Conservation (phyloP, 176 grass and related monocot genomes). For the Tillandsia leiboldiana region DNA sequence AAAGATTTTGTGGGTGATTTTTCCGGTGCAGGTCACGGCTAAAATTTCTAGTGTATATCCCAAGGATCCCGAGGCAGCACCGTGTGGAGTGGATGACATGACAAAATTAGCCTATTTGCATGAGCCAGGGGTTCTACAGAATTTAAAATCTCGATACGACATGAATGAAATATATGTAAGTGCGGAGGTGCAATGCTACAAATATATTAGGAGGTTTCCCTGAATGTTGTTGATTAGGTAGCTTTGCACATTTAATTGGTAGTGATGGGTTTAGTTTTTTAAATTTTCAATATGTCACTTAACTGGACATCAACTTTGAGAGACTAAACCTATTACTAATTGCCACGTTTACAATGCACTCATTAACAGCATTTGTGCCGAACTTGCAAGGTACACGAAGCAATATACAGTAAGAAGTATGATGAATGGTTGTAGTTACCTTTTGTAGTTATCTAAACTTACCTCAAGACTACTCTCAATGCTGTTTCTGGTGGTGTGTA, state of each 20-base stretch:
- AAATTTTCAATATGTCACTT: not conserved
- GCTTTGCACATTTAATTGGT: not conserved
- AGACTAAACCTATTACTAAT: too few species aligned
- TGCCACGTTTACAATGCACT: too few species aligned
- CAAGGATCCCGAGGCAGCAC: slow-evolving; percentile 78
- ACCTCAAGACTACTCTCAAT: too few species aligned
- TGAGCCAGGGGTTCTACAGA: slow-evolving; percentile 91
- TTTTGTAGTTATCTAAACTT: too few species aligned
- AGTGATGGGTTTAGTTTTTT: not conserved
- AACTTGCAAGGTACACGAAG: too few species aligned
- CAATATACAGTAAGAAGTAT: too few species aligned
- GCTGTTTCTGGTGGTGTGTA: too few species aligned
- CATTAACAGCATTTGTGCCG: too few species aligned
- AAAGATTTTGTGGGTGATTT: not conserved
- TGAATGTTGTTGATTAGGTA: not conserved
- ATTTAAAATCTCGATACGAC: slow-evolving; percentile 49
- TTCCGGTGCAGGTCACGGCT: slow-evolving; percentile 20
- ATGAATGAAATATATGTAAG: slow-evolving; percentile 64
- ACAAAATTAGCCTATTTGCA: slow-evolving; percentile 95
- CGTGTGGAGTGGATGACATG: slow-evolving; percentile 85
- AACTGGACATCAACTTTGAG: too few species aligned
- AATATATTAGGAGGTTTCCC: too few species aligned
- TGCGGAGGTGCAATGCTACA: not conserved
- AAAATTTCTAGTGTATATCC: slow-evolving; percentile 49
- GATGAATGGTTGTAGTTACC: too few species aligned